phyloP scores from a whole-genome alignment of 2,329 filamentous ascomycete genomes.

The Scortechinia acanthostroma region DNA sequence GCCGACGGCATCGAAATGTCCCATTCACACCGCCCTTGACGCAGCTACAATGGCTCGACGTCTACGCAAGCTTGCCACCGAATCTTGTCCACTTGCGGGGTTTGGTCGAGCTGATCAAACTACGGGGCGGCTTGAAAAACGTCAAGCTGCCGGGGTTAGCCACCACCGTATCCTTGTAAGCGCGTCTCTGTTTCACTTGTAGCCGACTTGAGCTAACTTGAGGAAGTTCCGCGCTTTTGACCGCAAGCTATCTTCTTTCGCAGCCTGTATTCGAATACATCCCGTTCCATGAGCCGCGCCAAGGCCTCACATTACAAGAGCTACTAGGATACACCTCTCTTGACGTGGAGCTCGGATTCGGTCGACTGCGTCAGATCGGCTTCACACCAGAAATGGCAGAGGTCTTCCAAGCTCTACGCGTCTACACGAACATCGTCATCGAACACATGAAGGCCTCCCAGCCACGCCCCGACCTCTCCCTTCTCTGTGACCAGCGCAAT shows the following conservation, averaged over 20 bases:
- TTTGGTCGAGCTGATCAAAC: slow-evolving; percentile 5
- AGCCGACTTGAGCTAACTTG: not conserved
- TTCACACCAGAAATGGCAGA: slow-evolving; percentile 1
- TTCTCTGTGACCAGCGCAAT: not conserved
- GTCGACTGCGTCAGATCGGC: not conserved
- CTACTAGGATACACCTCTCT: not conserved
- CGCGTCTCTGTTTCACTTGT: not conserved
- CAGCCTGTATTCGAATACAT: not conserved
- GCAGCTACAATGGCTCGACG: slow-evolving; percentile 7
- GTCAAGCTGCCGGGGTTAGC: slow-evolving; percentile 7
- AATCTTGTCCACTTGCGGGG: slow-evolving; percentile 5
- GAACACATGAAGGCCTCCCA: not conserved
- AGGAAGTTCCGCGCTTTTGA: not conserved
- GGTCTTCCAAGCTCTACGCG: not conserved
- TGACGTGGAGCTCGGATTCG: not conserved
- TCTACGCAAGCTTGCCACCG: slow-evolving; percentile 8
- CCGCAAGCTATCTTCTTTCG: not conserved
- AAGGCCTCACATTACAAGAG: not conserved
- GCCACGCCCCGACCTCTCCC: not conserved
- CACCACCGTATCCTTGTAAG: slow-evolving; percentile 6
- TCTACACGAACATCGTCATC: not conserved
- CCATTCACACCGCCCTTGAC: slow-evolving; percentile 7
- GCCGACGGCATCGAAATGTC: not conserved
- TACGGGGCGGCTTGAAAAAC: slow-evolving; percentile 6
- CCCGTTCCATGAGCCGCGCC: not conserved